Evolutionary conservation across 768 basidiomycete genomes (phyloP).

Genomic region (Lactarius sanguifluus): DNA sequence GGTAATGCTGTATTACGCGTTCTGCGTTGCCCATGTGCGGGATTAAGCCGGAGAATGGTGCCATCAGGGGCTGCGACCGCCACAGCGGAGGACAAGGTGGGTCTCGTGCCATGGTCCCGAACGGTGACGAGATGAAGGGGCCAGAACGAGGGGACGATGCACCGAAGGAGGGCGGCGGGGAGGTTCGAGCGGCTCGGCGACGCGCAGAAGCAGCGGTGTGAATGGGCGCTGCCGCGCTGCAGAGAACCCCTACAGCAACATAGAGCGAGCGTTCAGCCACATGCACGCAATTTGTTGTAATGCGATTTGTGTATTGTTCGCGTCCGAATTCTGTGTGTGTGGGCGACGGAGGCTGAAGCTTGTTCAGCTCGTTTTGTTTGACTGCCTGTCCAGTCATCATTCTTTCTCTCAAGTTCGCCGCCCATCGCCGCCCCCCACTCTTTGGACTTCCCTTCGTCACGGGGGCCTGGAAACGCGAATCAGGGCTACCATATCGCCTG

Average conservation of each 20-base stretch:
- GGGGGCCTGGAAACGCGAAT: conserved; percentile 3
- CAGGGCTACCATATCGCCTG: background rate
- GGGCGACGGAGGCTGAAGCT: background rate
- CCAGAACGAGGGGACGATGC: background rate
- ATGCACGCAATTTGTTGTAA: background rate
- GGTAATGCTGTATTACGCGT: conserved; percentile 5
- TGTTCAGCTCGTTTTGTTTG: background rate
- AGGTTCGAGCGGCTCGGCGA: background rate
- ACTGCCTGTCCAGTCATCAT: background rate
- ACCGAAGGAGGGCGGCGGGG: background rate
- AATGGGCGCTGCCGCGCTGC: background rate
- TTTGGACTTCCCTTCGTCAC: background rate
- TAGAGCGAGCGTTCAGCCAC: background rate
- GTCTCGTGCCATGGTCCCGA: background rate
- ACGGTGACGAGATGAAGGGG: background rate
- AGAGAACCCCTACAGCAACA: background rate
- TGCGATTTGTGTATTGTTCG: background rate
- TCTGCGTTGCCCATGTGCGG: conserved; percentile 5
- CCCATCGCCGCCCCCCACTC: background rate
- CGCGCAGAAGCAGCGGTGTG: background rate
- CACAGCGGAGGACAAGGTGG: conserved; percentile 6
- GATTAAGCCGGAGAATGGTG: conserved; percentile 6
- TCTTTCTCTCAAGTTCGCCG: background rate
- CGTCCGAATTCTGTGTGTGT: background rate
- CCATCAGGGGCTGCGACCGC: background rate